phyloP scores from a whole-genome alignment of 768 basidiomycete genomes.

The Neoboletus magnificus region DNA sequence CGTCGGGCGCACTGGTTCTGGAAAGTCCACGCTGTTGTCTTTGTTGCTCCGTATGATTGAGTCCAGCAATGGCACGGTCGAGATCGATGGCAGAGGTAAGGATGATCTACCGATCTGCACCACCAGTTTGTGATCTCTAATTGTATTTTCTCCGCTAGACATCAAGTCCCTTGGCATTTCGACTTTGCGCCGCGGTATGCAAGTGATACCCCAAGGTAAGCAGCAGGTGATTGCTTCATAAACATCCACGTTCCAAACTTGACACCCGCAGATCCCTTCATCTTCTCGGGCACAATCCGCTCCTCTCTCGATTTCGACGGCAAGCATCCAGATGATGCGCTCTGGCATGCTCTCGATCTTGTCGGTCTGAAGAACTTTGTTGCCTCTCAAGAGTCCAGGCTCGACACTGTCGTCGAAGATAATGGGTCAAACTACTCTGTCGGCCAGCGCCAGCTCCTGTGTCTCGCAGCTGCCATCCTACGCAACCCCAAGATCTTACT shows the following conservation, averaged over 20 bases:
- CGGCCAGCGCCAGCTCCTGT: slow-evolving; percentile 86
- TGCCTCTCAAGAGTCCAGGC: slow-evolving; percentile 73
- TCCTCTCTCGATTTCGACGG: slow-evolving; percentile 27
- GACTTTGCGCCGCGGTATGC: slow-evolving; percentile 27
- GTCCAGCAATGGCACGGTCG: slow-evolving; percentile 62
- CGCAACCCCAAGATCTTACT: slow-evolving; percentile 31
- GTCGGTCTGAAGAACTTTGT: slow-evolving; percentile 58
- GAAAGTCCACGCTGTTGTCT: slow-evolving; percentile 67
- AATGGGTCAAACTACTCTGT: slow-evolving; percentile 80
- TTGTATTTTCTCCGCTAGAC: slow-evolving; percentile 51
- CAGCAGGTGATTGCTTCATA: neutral
- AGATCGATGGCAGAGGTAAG: slow-evolving; percentile 67
- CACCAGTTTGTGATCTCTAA: slow-evolving; percentile 64
- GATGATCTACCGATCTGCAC: slow-evolving; percentile 34
- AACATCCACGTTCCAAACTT: neutral
- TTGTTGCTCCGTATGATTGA: slow-evolving; percentile 78
- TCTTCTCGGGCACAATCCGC: slow-evolving; percentile 32
- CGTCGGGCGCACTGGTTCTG: slow-evolving; percentile 74
- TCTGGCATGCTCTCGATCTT: slow-evolving; percentile 42
- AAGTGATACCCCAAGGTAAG: slow-evolving; percentile 31
- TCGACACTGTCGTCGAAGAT: slow-evolving; percentile 71
- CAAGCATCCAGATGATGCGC: slow-evolving; percentile 19
- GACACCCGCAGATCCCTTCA: slow-evolving; percentile 25
- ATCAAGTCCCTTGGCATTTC: slow-evolving; percentile 72
- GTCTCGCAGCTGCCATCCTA: slow-evolving; percentile 39